Evolutionary conservation across 1,139 yeast species (phyloP), one percentile per base, ranked within the genome.

Genomic region (Kurtzmaniella quercitrusa): DNA sequence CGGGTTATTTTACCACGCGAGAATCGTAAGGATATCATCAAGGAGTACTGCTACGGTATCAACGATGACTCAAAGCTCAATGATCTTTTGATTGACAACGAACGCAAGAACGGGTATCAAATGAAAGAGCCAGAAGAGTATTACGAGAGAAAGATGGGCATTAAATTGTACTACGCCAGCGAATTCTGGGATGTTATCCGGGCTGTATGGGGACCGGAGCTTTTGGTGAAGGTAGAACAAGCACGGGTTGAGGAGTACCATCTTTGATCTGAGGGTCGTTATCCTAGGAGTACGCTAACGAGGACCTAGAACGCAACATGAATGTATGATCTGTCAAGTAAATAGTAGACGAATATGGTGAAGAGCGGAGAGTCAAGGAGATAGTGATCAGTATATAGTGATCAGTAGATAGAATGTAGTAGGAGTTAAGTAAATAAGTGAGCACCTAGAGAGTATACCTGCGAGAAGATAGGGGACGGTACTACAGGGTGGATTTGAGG

Each of bases 121-220:
- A 58, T 63, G 53, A 64, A 60, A 17, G 72, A 65, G 41, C 79
- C 80, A 2, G 85, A 79, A 42, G 59, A 66, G 24, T 75, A 68
- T 62, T 66, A 76, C 45, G 51, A 59, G 42, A 66, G 72, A 12
- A 82, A 77, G 48, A 72, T 79, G 51, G 84, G 82, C 11, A 66
- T 87, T 46, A 66, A 73, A 43, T 59, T 89, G 18, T 63, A 63
- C 42, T 89, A 85, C 56, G 94, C 89, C 41, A 79, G 76, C 54
- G 88, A 85, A 52, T 85, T 89, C 51, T 79, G 87, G 73, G 95
- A 88, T 56, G 95, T 85, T 6, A 68, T 88, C 45, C 68, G 66
- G 43, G 70, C 73, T 38, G 86, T 82, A 11, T 88, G 95, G 95
- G 77, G 77, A 10, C 73, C 68, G 36, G 70, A 66, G 19, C 55